Percentiles rank a stretch among this genome's conserved stretches.
These are phyloP conservation scores for Tricladium varicosporioides DNA, from an alignment of 2,329 filamentous ascomycete genomes.

Conservation along the genomic window DNA sequence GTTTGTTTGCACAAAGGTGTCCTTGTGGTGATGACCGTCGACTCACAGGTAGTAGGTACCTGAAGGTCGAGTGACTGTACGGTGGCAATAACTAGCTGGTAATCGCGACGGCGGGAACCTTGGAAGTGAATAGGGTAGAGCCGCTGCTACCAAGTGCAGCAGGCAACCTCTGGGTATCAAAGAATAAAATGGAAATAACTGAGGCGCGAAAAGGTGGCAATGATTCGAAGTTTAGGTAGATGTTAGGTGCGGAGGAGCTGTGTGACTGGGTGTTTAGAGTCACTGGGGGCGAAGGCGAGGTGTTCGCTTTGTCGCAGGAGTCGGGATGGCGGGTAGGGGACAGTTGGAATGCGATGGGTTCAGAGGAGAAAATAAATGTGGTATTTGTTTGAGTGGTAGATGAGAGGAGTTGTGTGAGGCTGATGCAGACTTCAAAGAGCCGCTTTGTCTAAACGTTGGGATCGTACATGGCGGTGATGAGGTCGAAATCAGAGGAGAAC, in stretches of 20 bases:
- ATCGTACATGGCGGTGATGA: conserved; percentile 31
- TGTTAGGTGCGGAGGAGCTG: conserved; percentile 2
- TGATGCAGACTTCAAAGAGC: conserved; percentile 34
- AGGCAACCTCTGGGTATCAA: conserved; percentile 27
- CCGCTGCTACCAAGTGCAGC: conserved; percentile 9
- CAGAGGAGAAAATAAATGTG: conserved; percentile 3
- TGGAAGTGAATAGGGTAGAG: conserved; percentile 9
- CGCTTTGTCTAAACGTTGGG: conserved; percentile 27
- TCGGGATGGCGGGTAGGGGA: conserved; percentile 10
- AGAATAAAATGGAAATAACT: conserved; percentile 25
- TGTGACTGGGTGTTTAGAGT: conserved; percentile 9
- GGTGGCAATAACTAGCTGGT: conserved; percentile 25
- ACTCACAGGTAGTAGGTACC: conserved; percentile 15
- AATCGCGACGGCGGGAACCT: conserved; percentile 16
- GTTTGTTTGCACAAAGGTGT: conserved; percentile 23
- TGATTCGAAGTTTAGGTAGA: conserved; percentile 16
- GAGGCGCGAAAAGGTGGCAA: conserved; percentile 17
- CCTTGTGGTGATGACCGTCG: conserved; percentile 15
- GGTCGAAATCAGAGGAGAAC: conserved; percentile 12
- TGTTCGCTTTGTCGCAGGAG: conserved; percentile 23
- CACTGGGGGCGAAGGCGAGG: conserved; percentile 7
- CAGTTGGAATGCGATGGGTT: neutral
- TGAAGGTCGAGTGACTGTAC: conserved; percentile 20
- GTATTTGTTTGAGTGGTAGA: neutral
- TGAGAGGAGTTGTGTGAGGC: conserved; percentile 3